Conservation (phyloP, 208 protist species). For the Blastocrithidia nonstop region DNA sequence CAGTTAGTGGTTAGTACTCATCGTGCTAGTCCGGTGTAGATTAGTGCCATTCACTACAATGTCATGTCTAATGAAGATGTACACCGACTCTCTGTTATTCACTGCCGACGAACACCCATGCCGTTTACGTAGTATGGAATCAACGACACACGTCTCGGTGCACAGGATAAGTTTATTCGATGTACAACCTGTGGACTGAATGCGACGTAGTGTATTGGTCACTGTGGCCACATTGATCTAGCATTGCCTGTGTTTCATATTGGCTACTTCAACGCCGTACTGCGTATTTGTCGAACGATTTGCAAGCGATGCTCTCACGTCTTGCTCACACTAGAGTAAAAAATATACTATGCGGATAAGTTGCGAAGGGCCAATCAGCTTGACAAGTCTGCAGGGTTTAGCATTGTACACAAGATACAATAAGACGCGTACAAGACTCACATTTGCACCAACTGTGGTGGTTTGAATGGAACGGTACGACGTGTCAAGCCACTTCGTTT, state of each 20-base stretch:
- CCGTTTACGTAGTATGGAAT: conserved; percentile 57
- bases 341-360: conserved; percentile 42
- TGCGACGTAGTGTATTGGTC: conserved; percentile 92
- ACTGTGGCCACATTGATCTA: conserved; percentile 97
- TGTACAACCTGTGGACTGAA: conserved; percentile 91
- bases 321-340: conserved; percentile 74
- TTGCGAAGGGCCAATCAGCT: conserved; percentile 13
- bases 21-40: conserved; percentile 38
- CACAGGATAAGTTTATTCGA: conserved; percentile 51
- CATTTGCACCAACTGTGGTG: conserved; percentile 89
- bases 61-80: conserved; percentile 80
- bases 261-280: conserved; percentile 91
- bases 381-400: conserved; percentile 45
- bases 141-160: conserved; percentile 86
- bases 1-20: too few species aligned
- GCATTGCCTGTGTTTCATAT: conserved; percentile 97
- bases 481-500: conserved; percentile 62
- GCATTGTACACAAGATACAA: conserved; percentile 63
- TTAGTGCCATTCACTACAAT: conserved; percentile 80
- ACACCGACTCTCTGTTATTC: conserved; percentile 60
- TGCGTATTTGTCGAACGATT: conserved; percentile 92
- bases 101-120: conserved; percentile 53
- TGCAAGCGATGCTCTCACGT: conserved; percentile 95
- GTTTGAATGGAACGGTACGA: conserved; percentile 86
- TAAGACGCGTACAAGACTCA: conserved; percentile 81